Base-by-base conservation (phyloP, 1,284 basidiomycete species). In the Boletus nobilissimus region DNA sequence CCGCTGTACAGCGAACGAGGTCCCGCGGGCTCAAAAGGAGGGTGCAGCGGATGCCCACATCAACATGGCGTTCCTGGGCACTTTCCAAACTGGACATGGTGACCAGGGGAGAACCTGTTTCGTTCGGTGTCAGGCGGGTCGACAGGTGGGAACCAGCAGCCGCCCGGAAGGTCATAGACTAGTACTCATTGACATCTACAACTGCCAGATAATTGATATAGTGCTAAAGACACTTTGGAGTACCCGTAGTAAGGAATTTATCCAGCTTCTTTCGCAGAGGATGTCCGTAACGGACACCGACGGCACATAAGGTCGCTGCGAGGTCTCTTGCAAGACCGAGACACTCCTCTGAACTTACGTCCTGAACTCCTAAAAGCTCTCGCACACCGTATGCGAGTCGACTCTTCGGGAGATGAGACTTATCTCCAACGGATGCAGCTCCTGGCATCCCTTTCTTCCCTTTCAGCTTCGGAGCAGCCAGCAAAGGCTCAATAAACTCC, bases 401-500 rank as follows among this genome's bases (percentile, higher is more conserved):
- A 57, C 93, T 91, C 83, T 91, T 93, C 3, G 93, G 92, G 29
- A 80, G 72, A 88, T 87, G 72, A 85, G 85, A 78, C 82, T 78
- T 83, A 88, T 85, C 82, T 84, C 85, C 67, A 46, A 79, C 64
- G 14, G 83, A 80, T 38, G 82, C 81, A 54, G 84, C 82, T 48
- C 85, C 81, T 24, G 80, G 77, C 46, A 73, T 83, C 86, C 91
- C 92, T 82, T 90, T 91, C 78, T 85, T 88, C 57, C 88, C 89
- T 80, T 92, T 92, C 76, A 88, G 83, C 84, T 92, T 93, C 32
- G 94, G 94, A 54, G 91, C 89, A n/a, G 90, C 88, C 65, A 95
- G 85, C 64, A 95, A 84, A 39, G 92, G 92, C 77, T 94, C 94
- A 72, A 95, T 86, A 77, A 94, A 90, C 83, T 94, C 93, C 66